These are phyloP conservation scores for Tricholoma bakamatsutake DNA, from an alignment of 768 basidiomycete species.

Conservation along the genomic window DNA sequence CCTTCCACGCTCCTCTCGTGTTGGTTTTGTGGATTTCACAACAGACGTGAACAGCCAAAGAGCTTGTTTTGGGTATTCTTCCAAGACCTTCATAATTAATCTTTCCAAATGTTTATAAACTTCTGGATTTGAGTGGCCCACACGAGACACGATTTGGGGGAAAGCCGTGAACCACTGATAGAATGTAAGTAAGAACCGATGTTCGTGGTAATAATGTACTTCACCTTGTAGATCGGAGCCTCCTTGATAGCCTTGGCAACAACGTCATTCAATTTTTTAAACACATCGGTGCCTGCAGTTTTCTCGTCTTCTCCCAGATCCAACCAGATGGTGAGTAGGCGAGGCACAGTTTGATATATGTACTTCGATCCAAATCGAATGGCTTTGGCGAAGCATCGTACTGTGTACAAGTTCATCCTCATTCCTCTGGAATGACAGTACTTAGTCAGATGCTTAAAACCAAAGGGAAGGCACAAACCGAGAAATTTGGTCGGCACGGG, in stretches of 20 bases:
- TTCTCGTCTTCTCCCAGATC: constrained; percentile 69
- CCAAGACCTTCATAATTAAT: constrained; percentile 71
- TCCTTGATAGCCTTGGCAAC: constrained; percentile 51
- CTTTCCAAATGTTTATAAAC: constrained; percentile 55
- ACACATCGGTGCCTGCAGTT: constrained; percentile 30
- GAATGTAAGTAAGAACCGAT: constrained; percentile 3
- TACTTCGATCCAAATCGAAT: constrained; percentile 86
- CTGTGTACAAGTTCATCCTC: constrained; percentile 59
- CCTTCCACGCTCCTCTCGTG: constrained; percentile 55
- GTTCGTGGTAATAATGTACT: constrained; percentile 4
- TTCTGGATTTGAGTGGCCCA: constrained; percentile 63
- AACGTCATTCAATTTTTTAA: constrained; percentile 49
- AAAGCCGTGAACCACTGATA: constrained; percentile 91
- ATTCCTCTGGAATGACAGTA: constrained; percentile 39
- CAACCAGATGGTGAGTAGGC: constrained; percentile 91
- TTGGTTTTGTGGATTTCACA: constrained; percentile 70
- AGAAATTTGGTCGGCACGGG: constrained; percentile 33
- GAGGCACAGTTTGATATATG: constrained; percentile 92
- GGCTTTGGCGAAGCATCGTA: constrained; percentile 64
- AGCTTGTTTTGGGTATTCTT: constrained; percentile 82
- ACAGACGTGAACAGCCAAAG: constrained; percentile 91
- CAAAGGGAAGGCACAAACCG: constrained; percentile 29
- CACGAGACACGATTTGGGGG: constrained; percentile 93
- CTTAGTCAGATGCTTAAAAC: neutral
- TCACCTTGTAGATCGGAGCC: constrained; percentile 77